phyloP scores from a whole-genome alignment of 805 yeast genomes.

The Jamesozyma piceae region DNA sequence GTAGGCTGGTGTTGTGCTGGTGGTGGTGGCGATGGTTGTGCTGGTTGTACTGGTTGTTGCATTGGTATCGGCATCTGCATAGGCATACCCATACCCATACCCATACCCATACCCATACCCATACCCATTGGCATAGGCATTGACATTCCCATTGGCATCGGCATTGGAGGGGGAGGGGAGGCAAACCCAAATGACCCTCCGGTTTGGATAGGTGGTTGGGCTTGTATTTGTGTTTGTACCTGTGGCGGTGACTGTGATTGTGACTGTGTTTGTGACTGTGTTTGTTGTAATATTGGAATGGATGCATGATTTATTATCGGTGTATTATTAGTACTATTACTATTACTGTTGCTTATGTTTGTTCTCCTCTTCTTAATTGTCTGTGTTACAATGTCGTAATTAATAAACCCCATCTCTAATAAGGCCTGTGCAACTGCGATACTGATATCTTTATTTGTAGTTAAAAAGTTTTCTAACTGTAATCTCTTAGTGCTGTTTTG shows the following conservation, averaged over 20 bases:
- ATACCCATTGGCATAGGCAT: too few species aligned
- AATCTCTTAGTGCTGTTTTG: slow-evolving; percentile 37
- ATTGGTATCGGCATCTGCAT: too few species aligned
- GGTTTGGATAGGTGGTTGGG: too few species aligned
- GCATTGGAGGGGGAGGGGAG: too few species aligned
- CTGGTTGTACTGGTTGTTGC: slow-evolving; percentile 11
- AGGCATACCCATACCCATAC: too few species aligned
- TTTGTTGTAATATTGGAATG: neutral
- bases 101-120: too few species aligned
- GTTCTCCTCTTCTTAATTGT: slow-evolving; percentile 12
- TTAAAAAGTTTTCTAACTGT: slow-evolving; percentile 46
- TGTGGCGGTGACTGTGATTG: slow-evolving; percentile 2
- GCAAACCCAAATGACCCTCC: too few species aligned
- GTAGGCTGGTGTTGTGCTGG: slow-evolving; percentile 3
- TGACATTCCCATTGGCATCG: too few species aligned
- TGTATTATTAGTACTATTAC: neutral
- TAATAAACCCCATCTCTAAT: slow-evolving; percentile 67
- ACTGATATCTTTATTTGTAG: slow-evolving; percentile 48
- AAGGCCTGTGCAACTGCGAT: slow-evolving; percentile 65
- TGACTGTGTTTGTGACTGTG: slow-evolving; percentile 3
- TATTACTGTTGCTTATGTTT: neutral
- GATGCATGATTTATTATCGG: neutral
- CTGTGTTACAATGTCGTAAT: slow-evolving; percentile 54
- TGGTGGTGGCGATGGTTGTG: neutral
- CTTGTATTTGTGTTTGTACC: slow-evolving; percentile 6